Evolutionary conservation across 345 rosid genomes (phyloP).

Genomic region (Triadica sebifera): DNA sequence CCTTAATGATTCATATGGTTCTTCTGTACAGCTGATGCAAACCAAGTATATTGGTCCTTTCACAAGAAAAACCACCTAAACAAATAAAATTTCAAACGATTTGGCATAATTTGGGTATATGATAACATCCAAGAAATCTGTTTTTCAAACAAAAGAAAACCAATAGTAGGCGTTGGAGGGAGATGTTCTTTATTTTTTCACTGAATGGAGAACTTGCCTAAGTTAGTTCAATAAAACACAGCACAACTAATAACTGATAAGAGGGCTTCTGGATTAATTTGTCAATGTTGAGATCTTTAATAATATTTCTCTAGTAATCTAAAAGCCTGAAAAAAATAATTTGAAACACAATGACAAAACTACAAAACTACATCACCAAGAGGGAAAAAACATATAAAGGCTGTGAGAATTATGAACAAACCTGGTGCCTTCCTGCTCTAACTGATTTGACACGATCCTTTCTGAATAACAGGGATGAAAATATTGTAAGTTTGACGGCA

Average conservation of each 20-base stretch:
- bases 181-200: slow-evolving; percentile 3
- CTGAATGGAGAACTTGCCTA: background rate
- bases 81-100: background rate
- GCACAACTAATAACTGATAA: background rate
- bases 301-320: background rate
- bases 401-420: slow-evolving; percentile 21
- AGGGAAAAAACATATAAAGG: slow-evolving; percentile 7
- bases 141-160: slow-evolving; percentile 10
- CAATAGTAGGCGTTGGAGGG: background rate
- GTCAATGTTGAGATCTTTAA: background rate
- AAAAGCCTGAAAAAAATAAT: background rate
- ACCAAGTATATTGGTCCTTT: slow-evolving; percentile 98
- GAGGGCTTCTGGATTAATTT: background rate
- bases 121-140: background rate
- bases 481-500: slow-evolving; percentile 2
- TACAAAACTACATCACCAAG: background rate
- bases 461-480: slow-evolving; percentile 40
- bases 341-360: background rate
- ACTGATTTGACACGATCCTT: slow-evolving; percentile 77
- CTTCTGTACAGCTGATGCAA: slow-evolving; percentile 97
- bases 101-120: background rate
- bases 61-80: slow-evolving; percentile 91
- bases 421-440: slow-evolving; percentile 95
- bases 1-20: slow-evolving; percentile 79
- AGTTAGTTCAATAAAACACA: slow-evolving; percentile 2